Evolutionary conservation across 2,329 filamentous ascomycete species (phyloP), one percentile per base, ranked within the genome.

Genomic region (Colletotrichum cordylinicola): DNA sequence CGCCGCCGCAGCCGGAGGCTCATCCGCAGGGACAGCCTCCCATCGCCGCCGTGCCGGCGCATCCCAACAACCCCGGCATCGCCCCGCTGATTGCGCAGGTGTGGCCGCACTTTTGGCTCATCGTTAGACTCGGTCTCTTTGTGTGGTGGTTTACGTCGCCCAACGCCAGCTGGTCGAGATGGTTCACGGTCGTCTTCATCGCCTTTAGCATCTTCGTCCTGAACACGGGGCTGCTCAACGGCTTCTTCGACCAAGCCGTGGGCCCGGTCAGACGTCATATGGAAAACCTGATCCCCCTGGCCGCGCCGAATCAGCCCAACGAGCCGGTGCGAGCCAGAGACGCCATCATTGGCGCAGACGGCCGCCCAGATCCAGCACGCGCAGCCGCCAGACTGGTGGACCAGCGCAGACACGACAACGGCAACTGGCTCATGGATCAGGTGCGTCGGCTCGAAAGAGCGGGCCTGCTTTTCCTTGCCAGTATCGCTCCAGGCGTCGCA

Each of bases 101-200:
- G n/a, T 90, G 89, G 86, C 91, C 91, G n/a, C 89, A 93, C 68
- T 80, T 93, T 33, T 93, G 91, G 92, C 86, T 93, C 67, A 78
- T 93, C 2, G 84, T 91, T 43, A 88, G 92, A 9, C 83, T 94
- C 10, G 85, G 87, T 13, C 82, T 91, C 8, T 92, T 93, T 80
- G 88, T 93, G 15, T 93, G 91, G 90, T 91, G 92, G 83, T 93
- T 93, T 76, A 93, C 91, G 1, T 88, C 88, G 12, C 88, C 90
- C 0, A 87, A 88, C 60, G 86, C 88, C 3, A 92, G 88, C 79
- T 93, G 91, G 91, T 88, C 87, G 10, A 88, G 91, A 64, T 92
- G 89, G 88, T 79, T 91, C 9, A 88, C 88, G 24, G 87, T 93
- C 27, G 84, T 90, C 56, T 84, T 86, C 8, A 84, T 92, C 37